Evolutionary conservation across 78 protist species (phyloP).

Genomic region (Dictyostelium discoideum): DNA sequence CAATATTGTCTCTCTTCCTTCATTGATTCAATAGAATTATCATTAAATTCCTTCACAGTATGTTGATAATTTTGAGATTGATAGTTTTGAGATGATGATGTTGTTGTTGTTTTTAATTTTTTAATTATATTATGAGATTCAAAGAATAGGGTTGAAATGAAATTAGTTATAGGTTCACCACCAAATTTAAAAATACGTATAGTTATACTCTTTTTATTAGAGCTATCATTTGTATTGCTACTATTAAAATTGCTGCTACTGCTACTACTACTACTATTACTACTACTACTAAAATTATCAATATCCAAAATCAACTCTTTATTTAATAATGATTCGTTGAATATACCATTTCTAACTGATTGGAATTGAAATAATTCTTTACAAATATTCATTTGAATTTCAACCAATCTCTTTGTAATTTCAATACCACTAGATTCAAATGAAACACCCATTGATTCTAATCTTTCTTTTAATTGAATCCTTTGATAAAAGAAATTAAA

Average conservation of each 20-base stretch:
- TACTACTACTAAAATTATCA: not conserved
- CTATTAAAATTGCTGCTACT: too few species aligned
- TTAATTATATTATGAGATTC: not conserved
- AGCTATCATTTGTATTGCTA: not conserved
- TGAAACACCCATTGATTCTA: not conserved
- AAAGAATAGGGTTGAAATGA: not conserved
- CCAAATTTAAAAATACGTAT: slow-evolving; percentile 8
- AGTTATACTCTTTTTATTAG: not conserved
- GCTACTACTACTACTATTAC: too few species aligned
- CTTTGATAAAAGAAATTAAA: slow-evolving; percentile 7
- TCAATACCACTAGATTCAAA: not conserved
- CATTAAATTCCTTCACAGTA: not conserved
- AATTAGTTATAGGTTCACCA: not conserved
- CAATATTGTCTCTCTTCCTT: not conserved
- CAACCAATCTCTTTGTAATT: not conserved
- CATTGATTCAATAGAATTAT: not conserved
- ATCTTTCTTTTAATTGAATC: slow-evolving; percentile 1
- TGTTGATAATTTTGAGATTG: not conserved
- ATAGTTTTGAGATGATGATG: not conserved
- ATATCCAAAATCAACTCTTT: not conserved
- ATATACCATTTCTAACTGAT: not conserved
- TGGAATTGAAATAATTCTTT: not conserved
- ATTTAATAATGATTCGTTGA: not conserved
- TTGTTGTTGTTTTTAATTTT: not conserved
- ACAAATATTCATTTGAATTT: not conserved